Conservation (phyloP, 1,284 basidiomycete species). For the Cutaneotrichosporon daszewskae region DNA sequence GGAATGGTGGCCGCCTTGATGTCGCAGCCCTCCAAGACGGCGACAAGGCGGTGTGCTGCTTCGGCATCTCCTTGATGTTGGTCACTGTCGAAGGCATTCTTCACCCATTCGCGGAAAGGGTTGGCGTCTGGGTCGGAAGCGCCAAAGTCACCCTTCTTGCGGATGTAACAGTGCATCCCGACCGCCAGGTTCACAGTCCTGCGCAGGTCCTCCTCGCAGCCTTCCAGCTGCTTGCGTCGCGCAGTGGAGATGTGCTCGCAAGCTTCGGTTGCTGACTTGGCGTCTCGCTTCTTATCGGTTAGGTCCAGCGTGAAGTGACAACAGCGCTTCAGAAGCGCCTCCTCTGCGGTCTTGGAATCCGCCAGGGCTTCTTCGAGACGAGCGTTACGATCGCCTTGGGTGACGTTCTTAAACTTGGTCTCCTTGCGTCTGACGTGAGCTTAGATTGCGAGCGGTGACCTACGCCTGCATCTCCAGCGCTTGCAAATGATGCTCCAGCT, state of each 20-base stretch:
- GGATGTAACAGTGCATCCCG: constrained; percentile 45
- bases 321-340: constrained; percentile 85
- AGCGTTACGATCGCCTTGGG: constrained; percentile 74
- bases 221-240: constrained; percentile 68
- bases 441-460: constrained; percentile 8
- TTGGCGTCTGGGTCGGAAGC: constrained; percentile 23
- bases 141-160: constrained; percentile 22
- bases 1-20: constrained; percentile 24
- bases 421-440: constrained; percentile 60
- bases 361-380: constrained; percentile 79
- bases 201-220: constrained; percentile 69
- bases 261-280: constrained; percentile 65
- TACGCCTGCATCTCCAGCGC: constrained; percentile 45
- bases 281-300: constrained; percentile 54
- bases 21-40: constrained; percentile 49
- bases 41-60: constrained; percentile 32
- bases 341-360: constrained; percentile 83
- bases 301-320: constrained; percentile 80
- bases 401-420: constrained; percentile 55
- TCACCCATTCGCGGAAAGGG: constrained; percentile 37
- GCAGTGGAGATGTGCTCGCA: constrained; percentile 85
- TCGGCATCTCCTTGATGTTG: constrained; percentile 58
- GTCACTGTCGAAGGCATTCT: constrained; percentile 39
- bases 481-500: constrained; percentile 89
- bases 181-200: constrained; percentile 62